Conservation (phyloP, 345 rosid species). For the Excoecaria agallocha region DNA sequence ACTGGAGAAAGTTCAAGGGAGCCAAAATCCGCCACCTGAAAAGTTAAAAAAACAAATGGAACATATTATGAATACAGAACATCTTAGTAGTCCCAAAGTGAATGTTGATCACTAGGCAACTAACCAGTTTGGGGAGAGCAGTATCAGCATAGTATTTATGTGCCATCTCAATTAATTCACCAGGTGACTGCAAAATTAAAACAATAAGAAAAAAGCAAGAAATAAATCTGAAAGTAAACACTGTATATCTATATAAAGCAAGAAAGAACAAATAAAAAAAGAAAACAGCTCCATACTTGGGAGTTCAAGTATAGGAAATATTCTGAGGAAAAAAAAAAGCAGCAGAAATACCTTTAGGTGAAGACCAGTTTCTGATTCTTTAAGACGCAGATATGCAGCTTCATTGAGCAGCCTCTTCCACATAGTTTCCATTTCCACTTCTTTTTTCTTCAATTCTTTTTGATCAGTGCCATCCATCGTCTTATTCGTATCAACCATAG, state of each 20-base stretch:
- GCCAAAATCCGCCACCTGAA: constrained; percentile 29
- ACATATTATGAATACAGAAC: constrained; percentile 19
- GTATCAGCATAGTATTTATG: constrained; percentile 29
- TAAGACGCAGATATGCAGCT: constrained; percentile 32
- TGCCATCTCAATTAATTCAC: constrained; percentile 34
- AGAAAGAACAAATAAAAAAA: background rate
- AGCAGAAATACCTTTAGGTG: constrained; percentile 35
- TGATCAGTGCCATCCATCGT: constrained; percentile 45
- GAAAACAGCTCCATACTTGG: too few relatives aligned
- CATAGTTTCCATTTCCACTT: constrained; percentile 54
- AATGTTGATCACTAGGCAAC: constrained; percentile 26
- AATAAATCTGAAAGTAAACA: constrained; percentile 5
- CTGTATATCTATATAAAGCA: background rate
- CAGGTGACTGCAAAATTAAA: constrained; percentile 27
- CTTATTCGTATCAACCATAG: constrained; percentile 42
- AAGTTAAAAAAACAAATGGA: constrained; percentile 12
- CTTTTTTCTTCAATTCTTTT: constrained; percentile 58
- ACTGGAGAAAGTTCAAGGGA: constrained; percentile 29
- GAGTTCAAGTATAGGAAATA: too few relatives aligned
- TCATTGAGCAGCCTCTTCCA: constrained; percentile 42
- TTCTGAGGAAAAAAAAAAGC: constrained; percentile 10
- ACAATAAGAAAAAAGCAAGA: background rate
- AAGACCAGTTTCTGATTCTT: constrained; percentile 40
- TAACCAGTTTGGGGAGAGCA: constrained; percentile 39
- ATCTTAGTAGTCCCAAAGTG: background rate